Evolutionary conservation across 1,139 yeast genomes (phyloP), one percentile per base, ranked within the genome.

Genomic region (Geotrichum phurueaensis): DNA sequence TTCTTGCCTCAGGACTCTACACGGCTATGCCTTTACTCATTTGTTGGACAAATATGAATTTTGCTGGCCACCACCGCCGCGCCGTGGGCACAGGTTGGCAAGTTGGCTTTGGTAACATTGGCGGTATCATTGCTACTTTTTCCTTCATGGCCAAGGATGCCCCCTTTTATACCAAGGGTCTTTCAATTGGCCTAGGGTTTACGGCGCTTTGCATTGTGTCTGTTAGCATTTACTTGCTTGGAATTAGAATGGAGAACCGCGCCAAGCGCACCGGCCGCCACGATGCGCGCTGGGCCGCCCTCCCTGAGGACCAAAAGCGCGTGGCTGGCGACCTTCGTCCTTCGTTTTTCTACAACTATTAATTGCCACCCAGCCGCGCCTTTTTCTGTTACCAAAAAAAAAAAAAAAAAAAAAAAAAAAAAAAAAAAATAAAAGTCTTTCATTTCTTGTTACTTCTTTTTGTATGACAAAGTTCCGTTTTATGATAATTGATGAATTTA

Each of bases 51-150:
- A 81, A 86, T 18, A 78, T 86, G 70, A 86, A 86, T 69, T 81
- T 83, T 66, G 83, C 86, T 10, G 90, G 92, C 48, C 92, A 87
- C 70, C 75, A 83, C 60, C 79, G 92, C 71, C 84, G 86, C 66
- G 79, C 87, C 43, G 86, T 86, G 23, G 89, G 89, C 58, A 83
- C 90, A 20, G 90, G 89, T 1, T 84, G 85, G 80, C 88, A 85
- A 69, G 82, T 88, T 66, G 95, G 94, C 1, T 86, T 87, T 70
- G 95, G 94, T 65, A 87, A 88, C 73, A 85, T 86, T 69, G 95
- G 95, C 64, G 95, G 94, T 69, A 87, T 87, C 69, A 81, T 87
- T 64, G 78, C 92, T 15, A 83, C 91, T 1, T 86, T 79, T 68
- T 75, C 85, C 31, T 86, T 83, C 76, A 76, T 84, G 57, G 68